Percentiles rank a stretch among this genome's conserved stretches.
phyloP scores from a whole-genome alignment of 306 rosid genomes.

The Sophora flavescens region DNA sequence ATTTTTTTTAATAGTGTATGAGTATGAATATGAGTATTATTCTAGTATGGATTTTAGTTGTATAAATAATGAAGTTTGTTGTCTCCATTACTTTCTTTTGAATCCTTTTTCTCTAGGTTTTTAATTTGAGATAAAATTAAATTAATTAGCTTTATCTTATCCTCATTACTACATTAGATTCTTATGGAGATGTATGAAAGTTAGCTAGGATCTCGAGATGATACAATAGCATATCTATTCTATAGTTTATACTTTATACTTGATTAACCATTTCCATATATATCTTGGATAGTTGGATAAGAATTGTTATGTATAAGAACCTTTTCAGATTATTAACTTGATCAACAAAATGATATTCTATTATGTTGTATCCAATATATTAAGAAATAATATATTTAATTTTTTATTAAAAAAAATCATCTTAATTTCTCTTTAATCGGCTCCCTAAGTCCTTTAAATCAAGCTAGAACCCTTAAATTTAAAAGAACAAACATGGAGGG shows the following conservation, averaged over 20 bases:
- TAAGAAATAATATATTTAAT: no score
- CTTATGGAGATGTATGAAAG: slow-evolving; percentile 46
- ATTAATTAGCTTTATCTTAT: slow-evolving; percentile 29
- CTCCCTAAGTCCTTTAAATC: no score
- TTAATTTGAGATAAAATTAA: slow-evolving; percentile 7
- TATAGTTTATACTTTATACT: no score
- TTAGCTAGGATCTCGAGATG: slow-evolving; percentile 40
- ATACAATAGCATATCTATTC: no score
- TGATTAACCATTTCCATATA: background rate
- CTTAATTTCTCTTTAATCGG: no score
- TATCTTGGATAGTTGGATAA: background rate
- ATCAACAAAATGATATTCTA: background rate
- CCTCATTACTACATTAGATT: slow-evolving; percentile 21
- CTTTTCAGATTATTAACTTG: background rate
- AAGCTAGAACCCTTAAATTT: no score
- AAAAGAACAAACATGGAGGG: background rate
- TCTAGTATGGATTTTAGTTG: no score
- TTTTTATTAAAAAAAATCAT: no score
- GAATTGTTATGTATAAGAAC: background rate
- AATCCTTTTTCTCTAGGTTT: slow-evolving; percentile 25
- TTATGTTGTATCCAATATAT: no score
- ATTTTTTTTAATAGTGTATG: no score
- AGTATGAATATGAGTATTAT: no score
- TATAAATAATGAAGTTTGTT: background rate
- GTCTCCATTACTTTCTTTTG: background rate